Conservation (phyloP, 176 grass and related monocot species). For the Cenchrus fungigraminus region DNA sequence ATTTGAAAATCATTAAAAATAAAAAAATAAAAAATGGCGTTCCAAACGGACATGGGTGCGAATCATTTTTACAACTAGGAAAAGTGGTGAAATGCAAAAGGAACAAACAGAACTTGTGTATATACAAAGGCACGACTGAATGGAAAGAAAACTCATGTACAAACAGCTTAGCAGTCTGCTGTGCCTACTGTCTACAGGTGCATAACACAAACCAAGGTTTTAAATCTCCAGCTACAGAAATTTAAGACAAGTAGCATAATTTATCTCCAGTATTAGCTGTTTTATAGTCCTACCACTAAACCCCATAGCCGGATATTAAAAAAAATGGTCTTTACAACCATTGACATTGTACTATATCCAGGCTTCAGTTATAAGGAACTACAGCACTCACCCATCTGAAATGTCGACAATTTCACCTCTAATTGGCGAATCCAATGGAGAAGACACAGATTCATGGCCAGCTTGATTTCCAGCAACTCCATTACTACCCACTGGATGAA, state of each 20-base stretch:
- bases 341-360: constrained; percentile 11
- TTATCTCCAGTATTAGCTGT: too few relatives aligned
- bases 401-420: constrained; percentile 50
- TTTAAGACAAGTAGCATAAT: too few relatives aligned
- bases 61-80: not conserved
- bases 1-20: too few relatives aligned
- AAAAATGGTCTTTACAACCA: not conserved
- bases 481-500: not conserved
- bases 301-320: not conserved
- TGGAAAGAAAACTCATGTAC: not conserved
- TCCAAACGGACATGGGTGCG: not conserved
- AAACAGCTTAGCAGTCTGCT: not conserved
- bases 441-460: constrained; percentile 5
- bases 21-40: not conserved
- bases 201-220: not conserved
- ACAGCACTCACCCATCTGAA: constrained; percentile 50
- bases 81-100: not conserved
- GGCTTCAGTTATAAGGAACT: constrained; percentile 7
- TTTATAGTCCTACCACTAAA: too few relatives aligned
- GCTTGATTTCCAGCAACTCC: constrained; percentile 28
- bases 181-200: constrained; percentile 21
- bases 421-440: constrained; percentile 36
- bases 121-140: not conserved
- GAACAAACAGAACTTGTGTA: constrained; percentile 22
- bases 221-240: too few relatives aligned